Evolutionary conservation across 1,139 yeast species (phyloP).

Genomic region (Saccharomyces hybrid): DNA sequence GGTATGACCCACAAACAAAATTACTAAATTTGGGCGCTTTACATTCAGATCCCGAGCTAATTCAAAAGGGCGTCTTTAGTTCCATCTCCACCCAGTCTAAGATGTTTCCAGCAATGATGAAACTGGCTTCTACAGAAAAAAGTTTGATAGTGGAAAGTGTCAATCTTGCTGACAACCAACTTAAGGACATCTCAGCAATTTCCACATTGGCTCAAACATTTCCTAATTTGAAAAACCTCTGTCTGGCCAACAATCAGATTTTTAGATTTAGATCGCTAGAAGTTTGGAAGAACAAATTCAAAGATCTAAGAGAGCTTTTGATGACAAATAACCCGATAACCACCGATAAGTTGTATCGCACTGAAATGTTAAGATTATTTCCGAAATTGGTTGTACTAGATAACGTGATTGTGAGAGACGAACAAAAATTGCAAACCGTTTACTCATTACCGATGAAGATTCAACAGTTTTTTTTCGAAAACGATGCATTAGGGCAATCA

Average conservation of each 20-base stretch:
- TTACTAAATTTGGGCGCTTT: conserved; percentile 67
- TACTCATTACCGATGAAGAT: conserved; percentile 45
- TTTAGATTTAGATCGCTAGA: conserved; percentile 54
- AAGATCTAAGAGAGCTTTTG: conserved; percentile 64
- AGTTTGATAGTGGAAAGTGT: conserved; percentile 56
- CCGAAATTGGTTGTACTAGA: conserved; percentile 76
- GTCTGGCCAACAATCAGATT: conserved; percentile 70
- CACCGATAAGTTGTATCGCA: conserved; percentile 41
- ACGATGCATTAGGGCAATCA: conserved; percentile 58
- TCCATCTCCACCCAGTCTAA: conserved; percentile 55
- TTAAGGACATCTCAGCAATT: conserved; percentile 56
- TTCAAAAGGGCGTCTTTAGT: conserved; percentile 58
- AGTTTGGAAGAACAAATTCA: conserved; percentile 71
- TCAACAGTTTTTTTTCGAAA: conserved; percentile 70
- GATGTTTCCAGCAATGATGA: conserved; percentile 88
- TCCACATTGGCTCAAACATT: conserved; percentile 64
- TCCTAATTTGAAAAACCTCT: conserved; percentile 69
- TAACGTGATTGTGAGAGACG: conserved; percentile 72
- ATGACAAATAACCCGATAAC: conserved; percentile 72
- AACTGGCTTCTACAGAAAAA: conserved; percentile 50
- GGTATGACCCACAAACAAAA: conserved; percentile 60
- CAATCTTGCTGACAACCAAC: conserved; percentile 63
- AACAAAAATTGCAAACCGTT: conserved; percentile 46
- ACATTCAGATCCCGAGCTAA: conserved; percentile 56
- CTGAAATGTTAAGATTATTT: conserved; percentile 62